Conservation (phyloP, 495 filamentous ascomycete genomes). For the Hyaloscypha finlandica region DNA sequence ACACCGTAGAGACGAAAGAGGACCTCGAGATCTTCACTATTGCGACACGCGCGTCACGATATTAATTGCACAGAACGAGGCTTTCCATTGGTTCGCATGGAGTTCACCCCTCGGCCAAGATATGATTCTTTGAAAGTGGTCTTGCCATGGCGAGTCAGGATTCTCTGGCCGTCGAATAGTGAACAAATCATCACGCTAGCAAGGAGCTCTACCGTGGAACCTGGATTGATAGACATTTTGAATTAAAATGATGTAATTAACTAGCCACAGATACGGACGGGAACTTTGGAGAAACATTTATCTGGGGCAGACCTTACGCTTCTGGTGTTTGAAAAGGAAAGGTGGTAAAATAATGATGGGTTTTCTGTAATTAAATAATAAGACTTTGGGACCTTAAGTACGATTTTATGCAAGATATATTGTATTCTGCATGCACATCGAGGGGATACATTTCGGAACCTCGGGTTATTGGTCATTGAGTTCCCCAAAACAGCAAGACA, state of each 20-base stretch:
- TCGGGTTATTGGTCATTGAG: no score
- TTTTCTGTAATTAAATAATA: not conserved
- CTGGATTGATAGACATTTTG: not conserved
- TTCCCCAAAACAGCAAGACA: no score
- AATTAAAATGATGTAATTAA: not conserved
- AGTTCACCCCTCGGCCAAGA: not conserved
- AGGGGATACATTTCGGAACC: not conserved
- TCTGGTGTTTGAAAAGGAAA: not conserved
- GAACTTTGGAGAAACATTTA: not conserved
- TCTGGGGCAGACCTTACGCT: not conserved
- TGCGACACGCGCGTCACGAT: not conserved
- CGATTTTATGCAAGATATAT: not conserved
- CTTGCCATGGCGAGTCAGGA: not conserved
- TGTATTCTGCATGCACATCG: not conserved
- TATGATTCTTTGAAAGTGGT: not conserved
- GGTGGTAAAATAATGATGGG: not conserved
- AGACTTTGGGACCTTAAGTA: not conserved
- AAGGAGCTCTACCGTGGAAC: not conserved
- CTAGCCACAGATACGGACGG: not conserved
- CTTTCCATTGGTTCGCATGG: not conserved
- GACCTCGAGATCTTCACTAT: constrained; percentile 11
- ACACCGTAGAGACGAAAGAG: not conserved
- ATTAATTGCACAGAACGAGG: not conserved
- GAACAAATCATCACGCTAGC: not conserved
- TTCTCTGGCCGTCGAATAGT: not conserved